Percentiles rank a stretch among this genome's conserved stretches.
phyloP scores from a whole-genome alignment of 1,139 yeast species.

The Pichia sp. region DNA sequence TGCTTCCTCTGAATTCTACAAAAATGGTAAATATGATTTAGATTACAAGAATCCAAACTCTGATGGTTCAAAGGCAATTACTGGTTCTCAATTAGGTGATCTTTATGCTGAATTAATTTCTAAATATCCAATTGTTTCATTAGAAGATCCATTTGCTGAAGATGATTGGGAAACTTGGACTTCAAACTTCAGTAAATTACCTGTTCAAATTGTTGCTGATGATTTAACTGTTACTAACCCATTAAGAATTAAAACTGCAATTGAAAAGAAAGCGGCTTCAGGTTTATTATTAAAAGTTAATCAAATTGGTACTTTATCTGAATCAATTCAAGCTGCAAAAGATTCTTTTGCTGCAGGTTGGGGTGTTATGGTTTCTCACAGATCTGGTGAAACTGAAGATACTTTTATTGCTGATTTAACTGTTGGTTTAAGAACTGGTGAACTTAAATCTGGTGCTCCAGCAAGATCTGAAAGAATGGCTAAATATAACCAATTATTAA shows the following conservation, averaged over 20 bases:
- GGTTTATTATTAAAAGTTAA: constrained; percentile 92
- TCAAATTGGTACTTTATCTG: constrained; percentile 89
- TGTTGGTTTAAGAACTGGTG: constrained; percentile 96
- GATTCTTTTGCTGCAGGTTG: constrained; percentile 88
- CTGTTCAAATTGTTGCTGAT: constrained; percentile 89
- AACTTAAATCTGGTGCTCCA: constrained; percentile 99
- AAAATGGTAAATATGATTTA: constrained; percentile 91
- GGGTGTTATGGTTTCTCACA: constrained; percentile 98
- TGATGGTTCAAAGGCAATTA: constrained; percentile 81
- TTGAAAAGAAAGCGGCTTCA: constrained; percentile 89
- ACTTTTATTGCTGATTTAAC: constrained; percentile 94
- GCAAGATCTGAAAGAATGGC: constrained; percentile 99
- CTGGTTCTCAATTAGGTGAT: constrained; percentile 80
- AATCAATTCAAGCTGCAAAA: constrained; percentile 88
- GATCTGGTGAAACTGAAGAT: constrained; percentile 99
- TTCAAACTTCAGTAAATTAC: constrained; percentile 67
- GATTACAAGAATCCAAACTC: constrained; percentile 96
- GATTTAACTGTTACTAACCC: constrained; percentile 99
- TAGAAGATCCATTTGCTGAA: constrained; percentile 98
- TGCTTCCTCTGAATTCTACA: constrained; percentile 95
- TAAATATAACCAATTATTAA: constrained; percentile 91
- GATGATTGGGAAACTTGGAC: constrained; percentile 99
- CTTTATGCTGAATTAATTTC: constrained; percentile 70
- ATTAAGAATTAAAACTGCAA: constrained; percentile 84
- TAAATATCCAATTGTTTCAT: constrained; percentile 94